Conservation (phyloP, 331 rosid species). For the Malus hybrid region DNA sequence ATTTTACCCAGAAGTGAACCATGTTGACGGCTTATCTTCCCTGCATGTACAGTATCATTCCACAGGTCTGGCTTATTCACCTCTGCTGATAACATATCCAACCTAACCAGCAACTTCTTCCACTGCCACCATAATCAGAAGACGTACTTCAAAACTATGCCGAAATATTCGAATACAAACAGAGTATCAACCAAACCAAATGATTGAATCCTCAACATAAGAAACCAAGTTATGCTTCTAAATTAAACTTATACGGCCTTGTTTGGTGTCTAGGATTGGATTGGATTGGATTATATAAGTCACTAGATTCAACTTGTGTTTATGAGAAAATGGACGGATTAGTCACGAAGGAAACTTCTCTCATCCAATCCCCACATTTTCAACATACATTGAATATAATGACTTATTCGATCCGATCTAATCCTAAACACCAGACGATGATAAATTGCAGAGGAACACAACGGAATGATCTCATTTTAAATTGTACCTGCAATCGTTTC, state of each 20-base stretch:
- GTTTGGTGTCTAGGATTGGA: too few relatives aligned
- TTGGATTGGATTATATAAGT: too few relatives aligned
- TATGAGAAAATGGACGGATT: too few relatives aligned
- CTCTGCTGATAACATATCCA: constrained; percentile 56
- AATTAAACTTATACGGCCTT: neutral
- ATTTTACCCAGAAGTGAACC: constrained; percentile 78
- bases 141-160: neutral
- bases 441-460: neutral
- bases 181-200: neutral
- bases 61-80: constrained; percentile 67
- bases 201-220: neutral
- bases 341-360: too few relatives aligned
- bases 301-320: too few relatives aligned
- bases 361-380: too few relatives aligned
- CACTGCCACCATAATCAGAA: constrained; percentile 51
- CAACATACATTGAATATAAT: too few relatives aligned
- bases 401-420: too few relatives aligned
- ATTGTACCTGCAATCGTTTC: constrained; percentile 67
- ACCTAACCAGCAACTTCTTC: constrained; percentile 70
- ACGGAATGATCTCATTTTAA: neutral
- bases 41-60: constrained; percentile 76
- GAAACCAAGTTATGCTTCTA: neutral
- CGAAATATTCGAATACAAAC: neutral
- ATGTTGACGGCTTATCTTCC: constrained; percentile 75
- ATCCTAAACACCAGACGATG: too few relatives aligned